A percentile compares a stretch with the other conserved stretches of the same genome.
Evolutionary conservation across 192 early-diverging fungal species (phyloP).

Genomic region (Coemansia sp.): DNA sequence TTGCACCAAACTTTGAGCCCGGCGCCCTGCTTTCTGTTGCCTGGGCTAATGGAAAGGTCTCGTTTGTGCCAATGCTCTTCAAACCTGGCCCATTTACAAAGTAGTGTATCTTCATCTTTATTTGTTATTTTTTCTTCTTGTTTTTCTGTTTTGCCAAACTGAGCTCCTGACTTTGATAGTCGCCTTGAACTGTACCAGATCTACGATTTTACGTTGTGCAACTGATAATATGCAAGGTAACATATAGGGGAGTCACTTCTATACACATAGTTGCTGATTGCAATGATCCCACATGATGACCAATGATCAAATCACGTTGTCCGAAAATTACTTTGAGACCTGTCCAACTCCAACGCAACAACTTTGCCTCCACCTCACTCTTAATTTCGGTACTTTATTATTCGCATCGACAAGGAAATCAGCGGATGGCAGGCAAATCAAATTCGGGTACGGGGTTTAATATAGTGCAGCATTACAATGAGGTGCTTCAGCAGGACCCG

Average conservation of each 20-base stretch:
- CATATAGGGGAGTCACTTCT: no score
- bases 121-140: no score
- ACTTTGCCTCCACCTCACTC: not conserved
- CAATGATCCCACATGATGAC: no score
- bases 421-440: slow-evolving; percentile 7
- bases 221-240: no score
- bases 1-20: slow-evolving; percentile 48
- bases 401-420: not conserved
- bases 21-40: slow-evolving; percentile 54
- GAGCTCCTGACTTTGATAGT: no score
- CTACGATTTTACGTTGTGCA: no score
- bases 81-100: slow-evolving; percentile 11
- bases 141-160: no score
- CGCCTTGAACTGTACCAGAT: no score
- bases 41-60: slow-evolving; percentile 58
- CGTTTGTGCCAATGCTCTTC: slow-evolving; percentile 53
- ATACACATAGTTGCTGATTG: no score
- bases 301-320: not conserved
- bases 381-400: not conserved
- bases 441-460: slow-evolving; percentile 17
- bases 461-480: slow-evolving; percentile 44
- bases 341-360: not conserved
- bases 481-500: slow-evolving; percentile 40
- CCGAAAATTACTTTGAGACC: not conserved
- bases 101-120: not conserved